These are phyloP conservation scores for Trichoderma parareesei DNA, from an alignment of 495 filamentous ascomycete genomes.

Conservation along the genomic window DNA sequence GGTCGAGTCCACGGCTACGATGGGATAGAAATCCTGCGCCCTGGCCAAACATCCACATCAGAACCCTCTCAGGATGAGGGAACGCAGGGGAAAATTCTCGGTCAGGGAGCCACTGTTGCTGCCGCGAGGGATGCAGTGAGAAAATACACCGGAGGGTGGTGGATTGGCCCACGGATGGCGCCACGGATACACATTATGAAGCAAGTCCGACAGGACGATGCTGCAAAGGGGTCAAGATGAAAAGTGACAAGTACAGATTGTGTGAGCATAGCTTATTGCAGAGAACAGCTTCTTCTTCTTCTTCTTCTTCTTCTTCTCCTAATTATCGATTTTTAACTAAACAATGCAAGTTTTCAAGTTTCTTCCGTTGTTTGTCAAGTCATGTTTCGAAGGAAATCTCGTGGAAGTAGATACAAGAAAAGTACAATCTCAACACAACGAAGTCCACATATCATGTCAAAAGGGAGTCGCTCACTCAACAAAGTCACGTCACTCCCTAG, in stretches of 20 bases:
- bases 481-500: too few relatives aligned
- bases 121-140: constrained; percentile 24
- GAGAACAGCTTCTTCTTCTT: too few relatives aligned
- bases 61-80: constrained; percentile 13
- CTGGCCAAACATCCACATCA: constrained; percentile 20
- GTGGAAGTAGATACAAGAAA: too few relatives aligned
- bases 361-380: too few relatives aligned
- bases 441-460: too few relatives aligned
- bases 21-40: constrained; percentile 57
- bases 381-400: too few relatives aligned
- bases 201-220: constrained; percentile 26
- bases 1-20: constrained; percentile 61
- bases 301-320: too few relatives aligned
- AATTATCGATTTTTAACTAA: too few relatives aligned
- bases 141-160: constrained; percentile 49
- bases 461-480: too few relatives aligned
- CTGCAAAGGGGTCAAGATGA: background rate
- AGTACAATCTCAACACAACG: too few relatives aligned
- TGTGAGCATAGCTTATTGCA: too few relatives aligned
- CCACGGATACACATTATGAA: constrained; percentile 51
- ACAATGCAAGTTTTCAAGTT: too few relatives aligned
- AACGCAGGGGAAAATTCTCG: constrained; percentile 25
- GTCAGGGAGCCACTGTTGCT: constrained; percentile 25
- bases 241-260: background rate
- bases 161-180: constrained; percentile 53